Evolutionary conservation across 352 stramenopile genomes (phyloP).

Genomic region (Phytophthora rubi): DNA sequence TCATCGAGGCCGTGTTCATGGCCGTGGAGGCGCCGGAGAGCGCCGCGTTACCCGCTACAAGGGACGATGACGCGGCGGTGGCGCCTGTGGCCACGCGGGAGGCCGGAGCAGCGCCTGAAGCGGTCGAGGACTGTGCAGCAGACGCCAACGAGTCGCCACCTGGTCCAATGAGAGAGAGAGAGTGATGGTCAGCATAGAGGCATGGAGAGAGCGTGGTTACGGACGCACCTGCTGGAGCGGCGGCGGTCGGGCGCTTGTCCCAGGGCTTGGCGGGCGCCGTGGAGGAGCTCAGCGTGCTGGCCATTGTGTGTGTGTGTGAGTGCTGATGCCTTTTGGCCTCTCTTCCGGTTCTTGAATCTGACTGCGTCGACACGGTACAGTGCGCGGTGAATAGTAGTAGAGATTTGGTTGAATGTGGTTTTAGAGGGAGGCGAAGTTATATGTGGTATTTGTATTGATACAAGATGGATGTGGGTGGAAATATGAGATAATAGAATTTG

Average conservation of each 20-base stretch:
- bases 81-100: not conserved
- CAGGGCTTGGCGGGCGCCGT: slow-evolving; percentile 54
- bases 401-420: not conserved
- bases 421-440: not conserved
- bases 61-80: slow-evolving; percentile 5
- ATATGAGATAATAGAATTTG: not conserved
- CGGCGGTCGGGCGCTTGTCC: slow-evolving; percentile 43
- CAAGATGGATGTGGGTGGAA: too few relatives aligned
- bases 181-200: slow-evolving; percentile 8
- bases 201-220: not conserved
- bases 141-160: slow-evolving; percentile 20
- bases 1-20: slow-evolving; percentile 13
- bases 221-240: slow-evolving; percentile 35
- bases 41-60: not conserved
- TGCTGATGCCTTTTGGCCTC: not conserved
- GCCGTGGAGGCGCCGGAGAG: slow-evolving; percentile 12
- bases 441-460: not conserved
- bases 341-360: not conserved
- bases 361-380: not conserved
- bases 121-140: slow-evolving; percentile 21
- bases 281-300: slow-evolving; percentile 36
- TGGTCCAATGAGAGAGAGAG: not conserved
- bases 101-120: slow-evolving; percentile 7
- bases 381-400: not conserved
- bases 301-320: slow-evolving; percentile 17